Base-by-base conservation (phyloP, 495 filamentous ascomycete genomes). In the Penicillium parvum region DNA sequence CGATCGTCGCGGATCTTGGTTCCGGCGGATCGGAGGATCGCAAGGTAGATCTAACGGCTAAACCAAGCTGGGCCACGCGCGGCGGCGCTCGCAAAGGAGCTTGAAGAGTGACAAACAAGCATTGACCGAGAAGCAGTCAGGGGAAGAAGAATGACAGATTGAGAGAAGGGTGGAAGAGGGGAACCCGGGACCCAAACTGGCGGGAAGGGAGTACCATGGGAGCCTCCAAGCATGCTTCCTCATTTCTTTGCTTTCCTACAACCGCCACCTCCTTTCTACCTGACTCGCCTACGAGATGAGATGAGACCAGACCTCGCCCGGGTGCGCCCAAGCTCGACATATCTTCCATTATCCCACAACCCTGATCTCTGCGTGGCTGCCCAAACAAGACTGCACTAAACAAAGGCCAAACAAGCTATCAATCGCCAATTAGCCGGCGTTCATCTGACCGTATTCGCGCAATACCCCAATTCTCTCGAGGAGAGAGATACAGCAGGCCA, bases 81-180 rank as follows among this genome's bases (percentile, higher is more conserved):
- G n/a, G n/a, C n/a, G n/a, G n/a, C n/a, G n/a, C n/a, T n/a, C n/a
- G n/a, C n/a, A n/a, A n/a, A n/a, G n/a, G n/a, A n/a, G n/a, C n/a
- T n/a, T n/a, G n/a, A n/a, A n/a, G n/a, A n/a, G n/a, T n/a, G n/a
- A n/a, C n/a, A n/a, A n/a, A n/a, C n/a, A n/a, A n/a, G n/a, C 15
- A 27, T 0, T 3, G n/a, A 23, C 21, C n/a, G 19, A 12, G 9
- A 21, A 28, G 22, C 16, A 10, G 14, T 11, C 3, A 6, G 69
- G 48, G 66, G 64, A 33, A 8, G 75, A 78, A 35, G 71, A 69
- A 15, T 4, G 42, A 32, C n/a, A 40, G 49, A 33, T 44, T 35
- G 36, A 45, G 20, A 33, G 8, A 23, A 49, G 21, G 11, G 29
- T 28, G 23, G 44, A 30, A 47, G 22, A 52, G 41, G 47, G 45